These are phyloP conservation scores for Durio zibethinus DNA, from an alignment of 345 rosid genomes.

Conservation along the genomic window DNA sequence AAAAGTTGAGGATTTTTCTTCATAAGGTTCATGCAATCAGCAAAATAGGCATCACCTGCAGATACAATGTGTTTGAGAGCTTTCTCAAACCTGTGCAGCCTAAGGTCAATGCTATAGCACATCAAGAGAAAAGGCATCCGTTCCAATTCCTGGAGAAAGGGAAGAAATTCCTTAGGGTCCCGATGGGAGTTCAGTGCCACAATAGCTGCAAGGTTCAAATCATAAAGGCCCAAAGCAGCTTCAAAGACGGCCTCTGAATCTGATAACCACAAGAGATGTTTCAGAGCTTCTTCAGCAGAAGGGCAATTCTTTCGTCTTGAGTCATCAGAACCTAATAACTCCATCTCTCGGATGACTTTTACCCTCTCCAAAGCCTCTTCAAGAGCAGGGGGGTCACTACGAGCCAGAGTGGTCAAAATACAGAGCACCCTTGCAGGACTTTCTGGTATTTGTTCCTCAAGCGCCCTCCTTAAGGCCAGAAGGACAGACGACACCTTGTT, in stretches of 20 bases:
- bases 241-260: slow-evolving; percentile 90
- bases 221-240: slow-evolving; percentile 95
- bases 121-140: slow-evolving; percentile 61
- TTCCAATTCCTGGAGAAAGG: slow-evolving; percentile 84
- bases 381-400: slow-evolving; percentile 87
- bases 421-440: slow-evolving; percentile 93
- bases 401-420: slow-evolving; percentile 89
- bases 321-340: slow-evolving; percentile 58
- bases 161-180: slow-evolving; percentile 98
- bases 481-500: slow-evolving; percentile 81
- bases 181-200: slow-evolving; percentile 94
- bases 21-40: slow-evolving; percentile 71
- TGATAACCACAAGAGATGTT: slow-evolving; percentile 92
- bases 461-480: slow-evolving; percentile 75
- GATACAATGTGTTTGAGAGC: slow-evolving; percentile 84
- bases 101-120: slow-evolving; percentile 84
- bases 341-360: slow-evolving; percentile 83
- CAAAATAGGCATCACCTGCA: slow-evolving; percentile 67
- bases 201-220: slow-evolving; percentile 94
- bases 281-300: slow-evolving; percentile 92
- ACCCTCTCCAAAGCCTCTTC: slow-evolving; percentile 85
- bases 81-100: slow-evolving; percentile 66
- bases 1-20: slow-evolving; percentile 78
- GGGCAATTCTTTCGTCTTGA: slow-evolving; percentile 55
- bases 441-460: slow-evolving; percentile 70